Evolutionary conservation across 345 rosid genomes (phyloP), one percentile per base, ranked within the genome.

Genomic region (Eucalyptus sp.): DNA sequence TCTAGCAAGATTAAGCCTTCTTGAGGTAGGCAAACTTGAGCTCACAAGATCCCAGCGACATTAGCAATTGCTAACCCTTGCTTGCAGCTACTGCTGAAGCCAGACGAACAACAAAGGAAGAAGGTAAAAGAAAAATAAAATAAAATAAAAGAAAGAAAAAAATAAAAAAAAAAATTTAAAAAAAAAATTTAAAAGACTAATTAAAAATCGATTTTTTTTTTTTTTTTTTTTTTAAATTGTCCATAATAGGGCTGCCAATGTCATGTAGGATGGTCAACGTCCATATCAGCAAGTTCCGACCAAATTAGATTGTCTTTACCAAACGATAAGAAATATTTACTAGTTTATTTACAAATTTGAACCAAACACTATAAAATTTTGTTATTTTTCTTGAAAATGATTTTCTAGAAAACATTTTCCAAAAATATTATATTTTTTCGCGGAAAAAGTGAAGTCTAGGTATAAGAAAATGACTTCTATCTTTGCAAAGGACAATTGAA

Each of bases 101-200:
- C 3, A 0, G 3, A 24, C 29, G 1, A 56, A 22, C 0, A 24
- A 0, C 12, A 2, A 2, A 24, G 3, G 62, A 56, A 56, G 6
- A 56, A 56, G 62, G 62, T 22, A 56, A 56, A 24, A 22, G 6
- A 56, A 56, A 52, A 9, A 1, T 0, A 56, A 9, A 24, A 56
- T 1, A 7, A 43, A 43, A 43, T 1, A 43, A 43, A 43, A 7
- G 44, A 43, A 9, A 0, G 8, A 56, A 20, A 54, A 54, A 50
- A 50, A n/a, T n/a, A n/a, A 5, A 50, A 22, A 52, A 50, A 2
- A 52, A 17, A 52, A 52, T 3, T 7, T 52, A 5, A 50, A 22
- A 52, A 50, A 2, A 52, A 17, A 52, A 52, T 3, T 7, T 52
- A 18, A 52, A 52, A 52, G 58, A 52, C 6, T 56, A 22, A 56